Conservation (phyloP, 257 asterid genomes). For the Misopates orontium region DNA sequence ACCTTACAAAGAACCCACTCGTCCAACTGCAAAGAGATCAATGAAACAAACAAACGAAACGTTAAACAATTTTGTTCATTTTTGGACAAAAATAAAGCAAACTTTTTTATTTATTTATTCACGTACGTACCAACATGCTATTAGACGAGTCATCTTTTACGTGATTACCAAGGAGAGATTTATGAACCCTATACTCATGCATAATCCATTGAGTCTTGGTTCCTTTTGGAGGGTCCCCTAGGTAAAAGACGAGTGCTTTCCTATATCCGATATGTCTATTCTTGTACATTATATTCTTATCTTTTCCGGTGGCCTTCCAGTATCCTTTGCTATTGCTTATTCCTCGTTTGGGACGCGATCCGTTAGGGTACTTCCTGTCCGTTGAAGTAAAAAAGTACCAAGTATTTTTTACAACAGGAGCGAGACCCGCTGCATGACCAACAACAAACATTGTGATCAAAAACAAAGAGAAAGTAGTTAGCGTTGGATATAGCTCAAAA, state of each 20-base stretch:
- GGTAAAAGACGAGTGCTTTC: constrained; percentile 4
- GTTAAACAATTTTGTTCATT: too few relatives aligned
- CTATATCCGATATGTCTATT: neutral
- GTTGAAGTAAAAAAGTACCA: constrained; percentile 12
- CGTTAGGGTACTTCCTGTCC: constrained; percentile 14
- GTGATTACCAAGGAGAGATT: too few relatives aligned
- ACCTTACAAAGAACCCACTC: constrained; percentile 2
- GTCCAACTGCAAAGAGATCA: constrained; percentile 16
- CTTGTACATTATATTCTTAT: neutral
- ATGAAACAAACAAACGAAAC: neutral
- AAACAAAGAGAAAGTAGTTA: too few relatives aligned
- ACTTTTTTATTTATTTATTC: neutral
- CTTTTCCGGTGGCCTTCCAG: constrained; percentile 29
- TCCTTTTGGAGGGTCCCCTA: neutral
- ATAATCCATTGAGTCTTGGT: constrained; percentile 19
- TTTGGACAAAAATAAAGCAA: neutral
- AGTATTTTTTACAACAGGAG: too few relatives aligned
- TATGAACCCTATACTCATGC: constrained; percentile 8
- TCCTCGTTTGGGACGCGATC: neutral
- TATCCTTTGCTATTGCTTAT: neutral
- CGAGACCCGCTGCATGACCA: too few relatives aligned
- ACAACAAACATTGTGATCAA: too few relatives aligned
- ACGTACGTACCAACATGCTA: constrained; percentile 11
- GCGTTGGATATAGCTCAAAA: too few relatives aligned
- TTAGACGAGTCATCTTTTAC: neutral